Conservation (phyloP, 768 basidiomycete species). For the Filobasidium wieringae region DNA sequence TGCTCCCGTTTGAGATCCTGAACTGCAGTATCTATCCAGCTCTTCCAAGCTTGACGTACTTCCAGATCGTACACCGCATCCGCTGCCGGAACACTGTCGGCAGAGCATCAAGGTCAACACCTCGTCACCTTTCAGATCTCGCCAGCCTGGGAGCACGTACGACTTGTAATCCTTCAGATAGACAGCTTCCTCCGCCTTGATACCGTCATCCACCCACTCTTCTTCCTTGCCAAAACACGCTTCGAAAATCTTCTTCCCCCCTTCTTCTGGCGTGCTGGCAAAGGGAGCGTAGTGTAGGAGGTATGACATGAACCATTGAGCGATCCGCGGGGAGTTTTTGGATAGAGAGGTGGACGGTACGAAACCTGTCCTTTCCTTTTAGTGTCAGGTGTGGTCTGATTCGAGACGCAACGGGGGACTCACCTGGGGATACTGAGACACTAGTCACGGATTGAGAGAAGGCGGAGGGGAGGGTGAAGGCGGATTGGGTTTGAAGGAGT, state of each 20-base stretch:
- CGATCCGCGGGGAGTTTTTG: neutral
- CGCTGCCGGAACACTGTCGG: neutral
- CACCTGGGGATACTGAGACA: constrained; percentile 7
- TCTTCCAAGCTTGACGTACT: neutral
- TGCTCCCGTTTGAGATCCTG: no score
- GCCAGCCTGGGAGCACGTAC: no score
- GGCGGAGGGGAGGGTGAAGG: neutral
- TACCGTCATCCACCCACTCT: neutral
- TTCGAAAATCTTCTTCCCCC: constrained; percentile 4
- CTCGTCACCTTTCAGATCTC: no score
- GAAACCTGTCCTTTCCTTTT: constrained; percentile 1
- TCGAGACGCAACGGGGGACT: neutral
- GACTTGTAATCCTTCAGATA: constrained; percentile 5
- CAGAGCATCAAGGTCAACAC: neutral
- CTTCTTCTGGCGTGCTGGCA: constrained; percentile 10
- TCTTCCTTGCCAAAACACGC: neutral
- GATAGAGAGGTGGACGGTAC: constrained; percentile 9
- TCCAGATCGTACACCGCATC: neutral
- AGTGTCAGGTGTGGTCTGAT: neutral
- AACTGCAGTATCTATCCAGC: neutral
- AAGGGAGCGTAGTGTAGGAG: constrained; percentile 9
- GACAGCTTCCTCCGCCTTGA: neutral
- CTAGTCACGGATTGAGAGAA: neutral
- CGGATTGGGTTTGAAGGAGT: neutral
- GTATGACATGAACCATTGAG: constrained; percentile 6